Evolutionary conservation across 371 early-diverging fungal genomes (phyloP), one percentile per base, ranked within the genome.

Genomic region (Sporodiniella umbellata): DNA sequence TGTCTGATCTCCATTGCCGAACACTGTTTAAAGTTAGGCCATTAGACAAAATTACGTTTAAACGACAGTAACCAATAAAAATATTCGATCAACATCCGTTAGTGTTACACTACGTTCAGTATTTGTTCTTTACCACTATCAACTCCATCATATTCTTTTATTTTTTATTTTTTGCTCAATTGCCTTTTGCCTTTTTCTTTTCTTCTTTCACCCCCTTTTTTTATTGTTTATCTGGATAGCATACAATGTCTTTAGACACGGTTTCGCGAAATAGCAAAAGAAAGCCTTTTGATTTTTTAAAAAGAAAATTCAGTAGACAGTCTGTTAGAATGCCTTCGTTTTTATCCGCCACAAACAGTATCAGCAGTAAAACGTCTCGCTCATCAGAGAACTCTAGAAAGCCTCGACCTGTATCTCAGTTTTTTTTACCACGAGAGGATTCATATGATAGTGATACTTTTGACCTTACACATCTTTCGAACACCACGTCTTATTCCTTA

Each of bases 401-500:
- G 22, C 21, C 50, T 3, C 49, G 60, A 37, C 60, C 60, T 7
- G 26, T 60, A 8, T 60, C 60, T 8, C 60, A 60, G 26, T 60
- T 60, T 44, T 54, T 60, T 30, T 56, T 50, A 25, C 35, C 51
- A 1, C 30, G 21, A 15, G 30, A 37, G 8, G 44, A 56, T 5
- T 2, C 17, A 37, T 14, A 37, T 3, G 38, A 37, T 8, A 15
- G 38, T 37, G 7, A 14, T 14, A 18, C 31, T 11, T 26, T 44
- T 8, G 28, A 15, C 14, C 10, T 2, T 33, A 14, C 18, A 14
- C 10, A 2, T 33, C 4, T 11, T 14, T 22, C n/a, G 38, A 43
- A 17, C 30, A 42, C 1, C 19, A 42, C 7, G 15, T 8, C 25
- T n/a, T 18, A 17, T 31, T 18, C 30, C 19, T 45, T 45, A 8